These are phyloP conservation scores for Metschnikowia hibisci DNA, from an alignment of 805 yeast species.

Conservation along the genomic window DNA sequence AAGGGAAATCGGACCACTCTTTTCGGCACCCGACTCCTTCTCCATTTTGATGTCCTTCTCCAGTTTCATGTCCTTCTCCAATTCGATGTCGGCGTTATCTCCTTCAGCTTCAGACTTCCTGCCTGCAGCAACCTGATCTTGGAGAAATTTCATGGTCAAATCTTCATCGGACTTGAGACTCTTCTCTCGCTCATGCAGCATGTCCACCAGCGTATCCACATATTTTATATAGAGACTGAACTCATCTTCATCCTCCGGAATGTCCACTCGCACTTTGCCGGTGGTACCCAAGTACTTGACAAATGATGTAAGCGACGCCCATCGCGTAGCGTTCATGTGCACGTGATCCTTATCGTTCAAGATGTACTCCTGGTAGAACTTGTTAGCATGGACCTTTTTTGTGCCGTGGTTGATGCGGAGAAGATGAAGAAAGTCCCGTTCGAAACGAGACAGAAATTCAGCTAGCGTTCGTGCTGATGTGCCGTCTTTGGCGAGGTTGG, in stretches of 20 bases:
- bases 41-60: background rate
- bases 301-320: slow-evolving; percentile 68
- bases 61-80: too few species aligned
- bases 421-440: slow-evolving; percentile 57
- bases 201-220: slow-evolving; percentile 20
- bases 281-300: slow-evolving; percentile 54
- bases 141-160: slow-evolving; percentile 11
- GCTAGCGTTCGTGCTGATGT: slow-evolving; percentile 49
- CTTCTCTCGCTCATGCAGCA: background rate
- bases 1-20: slow-evolving; percentile 8
- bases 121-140: slow-evolving; percentile 16
- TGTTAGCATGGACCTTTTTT: slow-evolving; percentile 72
- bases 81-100: background rate
- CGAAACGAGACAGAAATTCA: slow-evolving; percentile 57
- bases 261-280: slow-evolving; percentile 51
- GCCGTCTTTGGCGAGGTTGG: slow-evolving; percentile 30
- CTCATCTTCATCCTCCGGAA: slow-evolving; percentile 31
- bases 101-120: slow-evolving; percentile 1
- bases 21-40: too few species aligned
- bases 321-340: slow-evolving; percentile 87
- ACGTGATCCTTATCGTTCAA: slow-evolving; percentile 70
- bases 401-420: slow-evolving; percentile 74
- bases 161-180: slow-evolving; percentile 17
- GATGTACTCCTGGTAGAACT: slow-evolving; percentile 87
- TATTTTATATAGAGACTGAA: slow-evolving; percentile 32